These are phyloP conservation scores for Anthostomella pinea DNA, from an alignment of 2,329 filamentous ascomycete species.

Conservation along the genomic window DNA sequence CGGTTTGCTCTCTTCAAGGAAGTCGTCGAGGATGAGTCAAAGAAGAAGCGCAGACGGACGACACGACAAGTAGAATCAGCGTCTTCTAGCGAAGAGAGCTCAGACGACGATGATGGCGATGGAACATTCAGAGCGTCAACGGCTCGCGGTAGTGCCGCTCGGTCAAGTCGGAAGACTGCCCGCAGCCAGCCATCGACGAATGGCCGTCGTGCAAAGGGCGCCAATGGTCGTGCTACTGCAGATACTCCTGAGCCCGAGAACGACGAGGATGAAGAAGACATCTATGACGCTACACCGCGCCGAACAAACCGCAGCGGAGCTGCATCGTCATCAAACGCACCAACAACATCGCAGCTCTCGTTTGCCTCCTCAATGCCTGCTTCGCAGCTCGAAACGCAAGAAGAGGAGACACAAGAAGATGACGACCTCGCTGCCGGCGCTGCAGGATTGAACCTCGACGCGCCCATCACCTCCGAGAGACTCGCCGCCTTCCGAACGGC, in stretches of 20 bases:
- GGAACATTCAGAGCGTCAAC: conserved; percentile 30
- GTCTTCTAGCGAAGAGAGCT: conserved; percentile 57
- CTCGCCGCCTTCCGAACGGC: conserved; percentile 74
- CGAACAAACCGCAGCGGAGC: conserved; percentile 38
- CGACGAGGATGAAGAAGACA: conserved; percentile 52
- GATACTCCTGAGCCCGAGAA: conserved; percentile 35
- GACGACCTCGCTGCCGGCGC: conserved; percentile 30
- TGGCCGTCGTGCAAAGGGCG: conserved; percentile 26
- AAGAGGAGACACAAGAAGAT: conserved; percentile 43
- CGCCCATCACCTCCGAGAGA: conserved; percentile 58
- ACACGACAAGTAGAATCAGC: conserved; percentile 55
- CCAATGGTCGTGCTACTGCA: conserved; percentile 25
- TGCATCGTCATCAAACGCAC: conserved; percentile 35
- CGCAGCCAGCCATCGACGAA: conserved; percentile 26
- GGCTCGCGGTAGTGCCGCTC: conserved; percentile 38
- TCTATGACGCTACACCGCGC: conserved; percentile 41
- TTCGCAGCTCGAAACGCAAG: conserved; percentile 60
- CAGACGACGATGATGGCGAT: conserved; percentile 54
- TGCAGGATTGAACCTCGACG: conserved; percentile 37
- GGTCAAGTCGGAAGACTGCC: conserved; percentile 28
- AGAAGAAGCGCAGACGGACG: conserved; percentile 80
- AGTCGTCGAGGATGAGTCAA: conserved; percentile 74
- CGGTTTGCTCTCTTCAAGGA: conserved; percentile 98
- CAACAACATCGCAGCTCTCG: conserved; percentile 49
- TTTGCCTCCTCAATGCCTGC: conserved; percentile 77